Base-by-base conservation (phyloP, 2,329 filamentous ascomycete species). In the Hypomyces rosellus region DNA sequence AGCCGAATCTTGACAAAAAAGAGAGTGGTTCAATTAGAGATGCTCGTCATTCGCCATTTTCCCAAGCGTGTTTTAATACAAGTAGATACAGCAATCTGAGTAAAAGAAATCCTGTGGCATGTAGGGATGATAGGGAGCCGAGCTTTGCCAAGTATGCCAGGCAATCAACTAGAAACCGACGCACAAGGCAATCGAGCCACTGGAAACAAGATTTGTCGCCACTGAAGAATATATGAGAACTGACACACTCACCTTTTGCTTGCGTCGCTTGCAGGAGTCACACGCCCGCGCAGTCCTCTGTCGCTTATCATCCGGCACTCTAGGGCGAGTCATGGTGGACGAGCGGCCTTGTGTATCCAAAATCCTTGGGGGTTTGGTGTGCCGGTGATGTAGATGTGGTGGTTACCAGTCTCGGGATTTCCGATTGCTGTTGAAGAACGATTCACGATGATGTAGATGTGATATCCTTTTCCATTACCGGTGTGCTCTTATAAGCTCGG, bases 281-380 rank as follows among this genome's bases (percentile, higher is more conserved):
- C 82, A 86, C 38, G 82, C 82, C 57, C 81, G 77, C 22, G 78
- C 78, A 46, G 77, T 85, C 58, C 82, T 77, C 66, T 81, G 77
- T 56, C 82, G 75, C 64, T 82, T 79, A 55, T 84, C 78, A 57
- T 75, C 73, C 33, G 76, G 71, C 53, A 82, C 76, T 63, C 74
- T 79, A 46, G 73, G 73, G 58, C 78, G 73, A 57, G 75, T 76
- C 80, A 80, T 72, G 52, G 39, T 65, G 57, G 44, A 38, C 50
- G 13, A 41, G 33, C n/a, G 18, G 43, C 43, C 22, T n/a, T 49
- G 43, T 40, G 50, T 43, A 43, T 46, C 50, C 38, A 39, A 40
- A 14, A 25, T 48, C 20, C 45, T 34, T 18, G 45, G 41, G 41
- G 45, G 15, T 38, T 36, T 16, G 45, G 18, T 48, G 45, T 45